Conservation (phyloP, 2,329 filamentous ascomycete genomes). For the Pseudocercospora fuligena region DNA sequence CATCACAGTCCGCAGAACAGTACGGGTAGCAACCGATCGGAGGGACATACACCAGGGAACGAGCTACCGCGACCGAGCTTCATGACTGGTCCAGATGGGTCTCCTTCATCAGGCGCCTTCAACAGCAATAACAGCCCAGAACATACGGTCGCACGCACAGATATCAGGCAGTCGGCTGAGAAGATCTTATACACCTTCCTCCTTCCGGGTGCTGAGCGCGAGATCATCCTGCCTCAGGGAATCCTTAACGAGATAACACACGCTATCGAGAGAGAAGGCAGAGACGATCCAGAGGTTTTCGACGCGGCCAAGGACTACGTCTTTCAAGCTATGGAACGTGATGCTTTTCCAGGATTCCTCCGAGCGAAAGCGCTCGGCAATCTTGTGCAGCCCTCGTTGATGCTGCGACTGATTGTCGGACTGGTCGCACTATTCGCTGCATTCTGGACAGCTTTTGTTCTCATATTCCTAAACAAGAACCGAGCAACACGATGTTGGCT, state of each 20-base stretch:
- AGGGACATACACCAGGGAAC: constrained; percentile 42
- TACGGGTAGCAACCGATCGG: constrained; percentile 42
- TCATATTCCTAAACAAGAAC: constrained; percentile 85
- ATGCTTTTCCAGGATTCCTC: constrained; percentile 97
- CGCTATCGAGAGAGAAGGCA: constrained; percentile 85
- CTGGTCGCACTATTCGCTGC: constrained; percentile 85
- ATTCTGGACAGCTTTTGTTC: constrained; percentile 91
- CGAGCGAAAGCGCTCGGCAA: constrained; percentile 95
- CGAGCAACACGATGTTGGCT: constrained; percentile 81
- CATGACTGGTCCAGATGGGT: constrained; percentile 58
- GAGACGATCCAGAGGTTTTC: constrained; percentile 96
- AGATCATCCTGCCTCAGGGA: constrained; percentile 88
- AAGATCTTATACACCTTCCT: constrained; percentile 99
- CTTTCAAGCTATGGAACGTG: constrained; percentile 98
- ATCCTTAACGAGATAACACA: constrained; percentile 86
- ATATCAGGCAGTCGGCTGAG: constrained; percentile 91
- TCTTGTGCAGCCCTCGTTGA: constrained; percentile 85
- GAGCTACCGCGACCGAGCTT: constrained; percentile 63
- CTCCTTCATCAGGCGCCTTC: constrained; percentile 32
- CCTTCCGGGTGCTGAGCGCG: constrained; percentile 90
- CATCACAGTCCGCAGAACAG: constrained; percentile 56
- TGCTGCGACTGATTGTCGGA: constrained; percentile 83
- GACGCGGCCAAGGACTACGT: constrained; percentile 98
- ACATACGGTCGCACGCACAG: constrained; percentile 82
- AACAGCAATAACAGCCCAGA: constrained; percentile 79